Evolutionary conservation across 371 early-diverging fungal genomes (phyloP).

Genomic region (Apophysomyces sp.): DNA sequence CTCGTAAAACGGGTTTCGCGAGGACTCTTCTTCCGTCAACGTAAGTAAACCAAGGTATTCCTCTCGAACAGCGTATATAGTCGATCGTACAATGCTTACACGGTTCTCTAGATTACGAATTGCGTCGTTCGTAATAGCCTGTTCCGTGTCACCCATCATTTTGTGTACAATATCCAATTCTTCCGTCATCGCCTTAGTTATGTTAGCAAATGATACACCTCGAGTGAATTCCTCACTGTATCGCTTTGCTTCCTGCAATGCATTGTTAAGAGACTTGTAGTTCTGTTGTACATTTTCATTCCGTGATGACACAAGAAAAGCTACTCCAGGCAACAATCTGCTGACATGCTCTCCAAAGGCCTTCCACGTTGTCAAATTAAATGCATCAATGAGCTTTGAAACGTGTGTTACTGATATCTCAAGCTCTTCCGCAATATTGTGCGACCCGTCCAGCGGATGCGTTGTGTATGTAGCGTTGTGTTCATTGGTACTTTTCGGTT

Average conservation of each 20-base stretch:
- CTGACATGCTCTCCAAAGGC: slow-evolving; percentile 15
- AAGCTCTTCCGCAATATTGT: slow-evolving; percentile 1
- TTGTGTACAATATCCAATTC: slow-evolving; percentile 42
- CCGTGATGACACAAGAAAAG: slow-evolving; percentile 5
- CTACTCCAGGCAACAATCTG: slow-evolving; percentile 11
- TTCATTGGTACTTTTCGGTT: neutral
- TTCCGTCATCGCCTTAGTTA: slow-evolving; percentile 27
- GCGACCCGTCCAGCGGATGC: slow-evolving; percentile 33
- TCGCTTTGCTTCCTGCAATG: slow-evolving; percentile 14
- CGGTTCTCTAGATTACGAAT: slow-evolving; percentile 34
- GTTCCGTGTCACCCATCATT: slow-evolving; percentile 29
- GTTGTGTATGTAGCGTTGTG: neutral
- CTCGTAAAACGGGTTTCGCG: neutral
- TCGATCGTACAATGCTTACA: slow-evolving; percentile 30
- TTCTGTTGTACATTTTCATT: slow-evolving; percentile 9
- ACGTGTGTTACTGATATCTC: neutral
- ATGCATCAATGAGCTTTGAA: slow-evolving; percentile 5
- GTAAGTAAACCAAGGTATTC: slow-evolving; percentile 28
- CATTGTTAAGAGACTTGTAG: slow-evolving; percentile 3
- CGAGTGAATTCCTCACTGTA: slow-evolving; percentile 25
- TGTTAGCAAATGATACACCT: slow-evolving; percentile 31
- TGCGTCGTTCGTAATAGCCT: slow-evolving; percentile 31
- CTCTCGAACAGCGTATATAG: slow-evolving; percentile 26
- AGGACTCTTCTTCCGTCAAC: slow-evolving; percentile 1
- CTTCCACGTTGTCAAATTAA: slow-evolving; percentile 26